Evolutionary conservation across 2,329 filamentous ascomycete species (phyloP), one percentile per base, ranked within the genome.

Genomic region (Xylaria sp.): DNA sequence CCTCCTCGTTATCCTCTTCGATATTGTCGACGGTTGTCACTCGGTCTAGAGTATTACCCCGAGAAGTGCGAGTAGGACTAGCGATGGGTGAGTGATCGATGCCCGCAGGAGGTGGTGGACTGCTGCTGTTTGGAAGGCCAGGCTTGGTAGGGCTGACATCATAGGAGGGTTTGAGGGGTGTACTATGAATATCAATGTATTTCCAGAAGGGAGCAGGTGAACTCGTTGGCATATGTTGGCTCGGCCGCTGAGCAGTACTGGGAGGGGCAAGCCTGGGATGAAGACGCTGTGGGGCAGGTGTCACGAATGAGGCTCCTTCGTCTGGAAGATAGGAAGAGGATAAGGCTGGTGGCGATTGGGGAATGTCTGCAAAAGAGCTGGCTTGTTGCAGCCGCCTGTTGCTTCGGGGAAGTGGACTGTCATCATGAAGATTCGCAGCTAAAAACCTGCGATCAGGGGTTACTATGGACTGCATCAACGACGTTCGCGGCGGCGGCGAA

Each of bases 181-280:
- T 94, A 75, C 88, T 92, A 25, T 86, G 85, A 62, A 92, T 85
- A 67, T 93, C 90, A 42, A 90, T 88, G 76, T 91, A 95, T 75
- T 92, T 93, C 92, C 92, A 96, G 76, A 96, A 95, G 0, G 92
- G 91, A 0, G 92, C 92, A 0, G 92, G 92, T 33, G 90, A 93
- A 69, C 89, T 92, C 47, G 92, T 93, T 35, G 92, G 91, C 85
- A 94, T 92, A 75, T 92, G 92, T 72, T 93, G 90, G 72, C 90
- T 94, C 9, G 92, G 92, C 58, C 91, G 83, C 73, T 94, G 90
- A 4, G 90, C 87, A 5, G 92, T 94, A 71, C 90, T 93, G 0
- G 92, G 91, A 31, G 92, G 92, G 1, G 89, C 91, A 42, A 94
- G 83, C 69, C 86, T 87, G 31, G 92, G 91, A 65, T 91, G 87